Evolutionary conservation across 208 protist species (phyloP).

Genomic region (Trypanosoma vivax): DNA sequence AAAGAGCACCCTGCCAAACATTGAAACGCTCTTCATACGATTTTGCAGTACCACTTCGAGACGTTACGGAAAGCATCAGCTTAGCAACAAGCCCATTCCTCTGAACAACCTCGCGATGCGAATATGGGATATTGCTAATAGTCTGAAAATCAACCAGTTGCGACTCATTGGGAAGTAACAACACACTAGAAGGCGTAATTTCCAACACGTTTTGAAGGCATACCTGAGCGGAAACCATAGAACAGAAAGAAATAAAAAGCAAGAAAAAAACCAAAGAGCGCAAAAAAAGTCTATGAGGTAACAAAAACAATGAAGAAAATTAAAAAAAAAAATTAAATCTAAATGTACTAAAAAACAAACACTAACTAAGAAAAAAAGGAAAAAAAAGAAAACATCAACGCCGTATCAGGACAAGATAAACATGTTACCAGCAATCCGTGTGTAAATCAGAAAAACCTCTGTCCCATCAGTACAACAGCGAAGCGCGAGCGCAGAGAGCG

Average conservation of each 20-base stretch:
- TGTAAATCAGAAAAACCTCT: too few relatives aligned
- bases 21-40: conserved; percentile 23
- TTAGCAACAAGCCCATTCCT: conserved; percentile 66
- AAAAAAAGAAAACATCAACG: too few relatives aligned
- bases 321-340: too few relatives aligned
- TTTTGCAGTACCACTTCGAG: conserved; percentile 3
- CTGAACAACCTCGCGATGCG: conserved; percentile 55
- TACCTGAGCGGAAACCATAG: conserved; percentile 14
- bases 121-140: conserved; percentile 37
- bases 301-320: too few relatives aligned
- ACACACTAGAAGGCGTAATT: conserved; percentile 47
- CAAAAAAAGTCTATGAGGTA: too few relatives aligned
- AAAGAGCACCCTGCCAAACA: conserved; percentile 28
- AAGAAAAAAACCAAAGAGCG: not conserved
- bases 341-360: too few relatives aligned
- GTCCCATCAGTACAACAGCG: too few relatives aligned
- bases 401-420: too few relatives aligned
- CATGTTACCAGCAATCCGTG: too few relatives aligned
- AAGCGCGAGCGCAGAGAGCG: too few relatives aligned
- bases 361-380: too few relatives aligned
- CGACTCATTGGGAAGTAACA: conserved; percentile 29
- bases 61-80: conserved; percentile 22
- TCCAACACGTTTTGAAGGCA: conserved; percentile 25
- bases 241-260: not conserved
- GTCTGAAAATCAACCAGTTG: conserved; percentile 48